Base-by-base conservation (phyloP, 73 alveolate species). In the Paramecium octaurelia region DNA sequence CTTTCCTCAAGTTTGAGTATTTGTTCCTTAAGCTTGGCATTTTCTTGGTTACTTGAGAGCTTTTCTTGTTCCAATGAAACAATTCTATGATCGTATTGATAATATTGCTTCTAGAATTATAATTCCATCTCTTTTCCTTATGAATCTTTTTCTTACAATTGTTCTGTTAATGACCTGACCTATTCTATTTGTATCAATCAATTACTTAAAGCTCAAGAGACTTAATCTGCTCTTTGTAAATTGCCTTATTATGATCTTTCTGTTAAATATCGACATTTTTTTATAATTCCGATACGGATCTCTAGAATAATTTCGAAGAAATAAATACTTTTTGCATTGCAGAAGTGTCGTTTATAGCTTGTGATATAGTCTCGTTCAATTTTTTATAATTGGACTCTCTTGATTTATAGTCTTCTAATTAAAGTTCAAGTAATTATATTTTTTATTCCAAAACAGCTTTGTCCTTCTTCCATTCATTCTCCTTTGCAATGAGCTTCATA, bases 11-110 rank as follows among this genome's bases (percentile, higher is more conserved):
- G n/a, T 20, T 48, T 42, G 3, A 20, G 10, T 18, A 80, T 14
- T 20, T 80, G 21, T 20, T 80, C 91, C 18, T 80, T 80, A 0
- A 80, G 16, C 29, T 46, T 80, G 1, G 14, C n/a, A 11, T 21
- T 48, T 46, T 80, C 91, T 27, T 24, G 12, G 23, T 31, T 43
- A 6, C 20, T 12, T 14, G 10, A 48, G 8, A 3, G 48, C 18
- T 48, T 80, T 29, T 80, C 91, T 24, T 80, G 23, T 80, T 80
- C 91, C 34, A 80, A 48, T 9, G 11, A 59, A n/a, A 21, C 48
- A 23, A 80, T 48, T 80, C 91, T 80, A 48, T 80, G 91, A 46
- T 80, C 91, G 24, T 42, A 80, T 80, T 80, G 48, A 43, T 40
- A 31, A 24, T 80, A 80, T 80, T 80, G 73, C 57, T 80, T 80